Evolutionary conservation across 106 monocot genomes (phyloP).

Genomic region (Chionographis japonica): DNA sequence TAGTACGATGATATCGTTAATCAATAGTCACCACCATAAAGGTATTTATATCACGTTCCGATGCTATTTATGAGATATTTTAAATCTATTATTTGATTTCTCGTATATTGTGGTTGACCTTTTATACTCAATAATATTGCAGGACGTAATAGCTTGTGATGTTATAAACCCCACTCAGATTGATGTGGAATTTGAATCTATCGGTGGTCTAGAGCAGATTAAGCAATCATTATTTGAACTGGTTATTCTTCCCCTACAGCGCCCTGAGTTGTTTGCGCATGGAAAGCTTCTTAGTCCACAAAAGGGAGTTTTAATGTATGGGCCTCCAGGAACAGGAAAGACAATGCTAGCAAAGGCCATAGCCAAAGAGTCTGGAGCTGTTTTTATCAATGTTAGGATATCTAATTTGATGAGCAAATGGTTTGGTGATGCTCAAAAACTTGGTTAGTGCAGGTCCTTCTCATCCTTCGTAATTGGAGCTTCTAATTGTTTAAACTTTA

Average conservation of each 20-base stretch:
- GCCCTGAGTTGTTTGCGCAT: constrained; percentile 83
- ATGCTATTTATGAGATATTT: background rate
- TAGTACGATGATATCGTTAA: too few species aligned
- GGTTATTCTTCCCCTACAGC: constrained; percentile 82
- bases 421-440: constrained; percentile 99
- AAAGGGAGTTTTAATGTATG: constrained; percentile 88
- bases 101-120: background rate
- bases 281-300: constrained; percentile 96
- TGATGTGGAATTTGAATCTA: constrained; percentile 84
- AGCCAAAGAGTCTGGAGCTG: constrained; percentile 90
- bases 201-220: constrained; percentile 80
- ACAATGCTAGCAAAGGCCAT: constrained; percentile 99
- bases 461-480: background rate
- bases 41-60: too few species aligned
- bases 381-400: constrained; percentile 91
- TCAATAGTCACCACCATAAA: too few species aligned
- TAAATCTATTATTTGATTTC: background rate
- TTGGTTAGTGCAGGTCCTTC: constrained; percentile 44
- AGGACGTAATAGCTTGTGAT: constrained; percentile 98
- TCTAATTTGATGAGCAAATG: constrained; percentile 99
- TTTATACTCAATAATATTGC: constrained; percentile 13
- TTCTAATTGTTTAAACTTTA: too few species aligned
- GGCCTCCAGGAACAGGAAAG: constrained; percentile 96
- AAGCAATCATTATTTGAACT: constrained; percentile 78
- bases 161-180: constrained; percentile 95